Base-by-base conservation (phyloP, 495 filamentous ascomycete species). In the Entonaema liquescens region DNA sequence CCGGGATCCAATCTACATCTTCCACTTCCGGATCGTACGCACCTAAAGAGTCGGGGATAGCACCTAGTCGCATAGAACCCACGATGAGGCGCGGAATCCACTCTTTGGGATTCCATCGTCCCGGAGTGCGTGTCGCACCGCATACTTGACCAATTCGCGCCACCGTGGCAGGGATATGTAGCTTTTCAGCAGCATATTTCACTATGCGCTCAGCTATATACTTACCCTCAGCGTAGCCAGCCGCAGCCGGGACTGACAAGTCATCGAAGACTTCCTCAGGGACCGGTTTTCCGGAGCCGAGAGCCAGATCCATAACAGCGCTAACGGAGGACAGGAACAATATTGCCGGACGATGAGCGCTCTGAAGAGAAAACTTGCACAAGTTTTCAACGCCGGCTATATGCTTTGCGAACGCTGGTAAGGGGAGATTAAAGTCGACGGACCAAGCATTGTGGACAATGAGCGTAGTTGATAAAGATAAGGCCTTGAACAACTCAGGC, bases 371-470 rank as follows among this genome's bases (percentile, higher is more conserved):
- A 19, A 47, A 47, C 42, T 47, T 47, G 17, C 19, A 47, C 1
- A 47, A 23, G 42, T 47, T 47, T 11, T 47, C 42, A 12, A 47
- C 42, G 42, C 42, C 42, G 4, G 42, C 9, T 7, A 47, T 17
- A 50, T 85, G 80, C 8, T 82, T 80, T 28, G 83, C 78, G 56
- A 89, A 90, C 1, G 83, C 82, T 13, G 77, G 71, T 36, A 89
- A 73, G 0, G 81, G 69, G 21, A 81, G 77, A 65, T 89, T 88
- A 79, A 89, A 90, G 74, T 90, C 82, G 29, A 90, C 86, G 0
- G 81, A 81, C 89, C 88, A 91, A 53, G 86, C 85, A 70, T 85
- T 87, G 80, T 90, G 84, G 56, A 86, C 79, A 2, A 87, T 78
- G 26, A 78, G 72, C 19, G 59, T 79, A 47, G 31, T 77, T 0